Conservation (phyloP, 139 green algal genomes). For the Chlamydomonas sp. region DNA sequence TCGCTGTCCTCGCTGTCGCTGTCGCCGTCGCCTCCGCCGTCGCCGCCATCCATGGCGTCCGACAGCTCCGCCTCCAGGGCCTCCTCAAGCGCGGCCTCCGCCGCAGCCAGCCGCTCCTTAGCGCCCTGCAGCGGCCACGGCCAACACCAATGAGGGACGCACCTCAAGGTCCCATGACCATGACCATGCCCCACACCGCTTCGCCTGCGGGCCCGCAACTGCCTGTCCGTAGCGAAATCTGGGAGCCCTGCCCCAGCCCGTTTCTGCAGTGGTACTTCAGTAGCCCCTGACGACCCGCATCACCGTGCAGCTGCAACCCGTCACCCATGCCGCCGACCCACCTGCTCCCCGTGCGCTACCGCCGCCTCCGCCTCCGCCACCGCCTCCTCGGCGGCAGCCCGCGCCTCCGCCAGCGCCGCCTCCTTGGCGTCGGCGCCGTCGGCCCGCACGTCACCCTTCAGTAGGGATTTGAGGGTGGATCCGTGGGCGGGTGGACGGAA, state of each 20-base stretch:
- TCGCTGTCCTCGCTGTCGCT: too few relatives aligned
- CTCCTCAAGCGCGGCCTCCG: conserved; percentile 51
- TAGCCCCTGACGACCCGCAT: neutral
- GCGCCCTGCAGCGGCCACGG: conserved; percentile 30
- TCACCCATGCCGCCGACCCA: neutral
- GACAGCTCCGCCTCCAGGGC: conserved; percentile 51
- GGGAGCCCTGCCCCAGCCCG: neutral
- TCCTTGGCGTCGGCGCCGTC: conserved; percentile 74
- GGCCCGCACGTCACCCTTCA: conserved; percentile 67
- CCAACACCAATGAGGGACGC: too few relatives aligned
- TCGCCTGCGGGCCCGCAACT: neutral
- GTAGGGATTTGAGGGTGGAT: neutral
- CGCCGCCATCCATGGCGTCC: neutral
- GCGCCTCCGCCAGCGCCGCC: conserved; percentile 55
- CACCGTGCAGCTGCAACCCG: too few relatives aligned
- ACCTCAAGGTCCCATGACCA: too few relatives aligned
- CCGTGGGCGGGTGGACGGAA: too few relatives aligned
- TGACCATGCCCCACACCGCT: neutral
- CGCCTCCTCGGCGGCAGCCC: conserved; percentile 48
- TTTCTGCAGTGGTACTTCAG: neutral
- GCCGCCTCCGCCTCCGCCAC: conserved; percentile 65
- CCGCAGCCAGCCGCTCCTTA: conserved; percentile 26
- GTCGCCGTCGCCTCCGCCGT: neutral
- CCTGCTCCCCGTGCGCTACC: conserved; percentile 30
- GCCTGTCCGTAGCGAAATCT: neutral